These are phyloP conservation scores for Ochromonas danica DNA, from an alignment of 108 stramenopile genomes.

Conservation along the genomic window DNA sequence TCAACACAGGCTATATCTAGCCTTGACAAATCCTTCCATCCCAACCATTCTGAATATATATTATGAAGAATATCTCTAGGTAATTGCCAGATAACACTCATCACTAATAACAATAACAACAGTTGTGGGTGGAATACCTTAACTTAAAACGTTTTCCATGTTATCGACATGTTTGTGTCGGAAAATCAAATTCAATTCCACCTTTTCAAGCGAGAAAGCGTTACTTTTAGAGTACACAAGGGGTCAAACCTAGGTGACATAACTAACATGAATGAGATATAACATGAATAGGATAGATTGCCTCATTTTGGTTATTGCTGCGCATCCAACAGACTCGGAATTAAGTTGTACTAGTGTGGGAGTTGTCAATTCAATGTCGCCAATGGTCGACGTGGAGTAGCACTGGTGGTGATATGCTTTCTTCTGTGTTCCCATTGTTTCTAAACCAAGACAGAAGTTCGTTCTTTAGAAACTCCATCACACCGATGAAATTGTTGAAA, in stretches of 20 bases:
- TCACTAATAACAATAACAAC: not conserved
- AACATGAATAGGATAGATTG: conserved; percentile 17
- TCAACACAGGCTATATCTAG: too few species aligned
- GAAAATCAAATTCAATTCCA: conserved; percentile 17
- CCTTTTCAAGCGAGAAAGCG: conserved; percentile 14
- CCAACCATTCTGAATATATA: too few species aligned
- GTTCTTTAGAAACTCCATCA: too few species aligned
- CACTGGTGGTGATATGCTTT: too few species aligned
- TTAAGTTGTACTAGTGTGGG: conserved; percentile 15
- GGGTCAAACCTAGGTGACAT: conserved; percentile 9
- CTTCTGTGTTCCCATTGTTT: too few species aligned
- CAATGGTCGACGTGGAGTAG: conserved; percentile 13
- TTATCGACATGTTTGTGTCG: conserved; percentile 15
- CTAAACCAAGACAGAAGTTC: conserved; percentile 9
- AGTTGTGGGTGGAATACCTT: too few species aligned
- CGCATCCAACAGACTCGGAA: conserved; percentile 4
- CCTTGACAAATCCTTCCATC: too few species aligned
- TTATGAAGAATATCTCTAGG: too few species aligned
- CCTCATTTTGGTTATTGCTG: conserved; percentile 10
- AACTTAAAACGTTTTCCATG: conserved; percentile 15
- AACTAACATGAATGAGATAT: conserved; percentile 9
- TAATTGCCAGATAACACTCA: too few species aligned
- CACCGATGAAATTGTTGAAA: conserved; percentile 8
- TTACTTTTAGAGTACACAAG: conserved; percentile 17
- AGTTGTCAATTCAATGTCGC: conserved; percentile 15